Evolutionary conservation across 768 basidiomycete genomes (phyloP).

Genomic region (Trametes gibbosa): DNA sequence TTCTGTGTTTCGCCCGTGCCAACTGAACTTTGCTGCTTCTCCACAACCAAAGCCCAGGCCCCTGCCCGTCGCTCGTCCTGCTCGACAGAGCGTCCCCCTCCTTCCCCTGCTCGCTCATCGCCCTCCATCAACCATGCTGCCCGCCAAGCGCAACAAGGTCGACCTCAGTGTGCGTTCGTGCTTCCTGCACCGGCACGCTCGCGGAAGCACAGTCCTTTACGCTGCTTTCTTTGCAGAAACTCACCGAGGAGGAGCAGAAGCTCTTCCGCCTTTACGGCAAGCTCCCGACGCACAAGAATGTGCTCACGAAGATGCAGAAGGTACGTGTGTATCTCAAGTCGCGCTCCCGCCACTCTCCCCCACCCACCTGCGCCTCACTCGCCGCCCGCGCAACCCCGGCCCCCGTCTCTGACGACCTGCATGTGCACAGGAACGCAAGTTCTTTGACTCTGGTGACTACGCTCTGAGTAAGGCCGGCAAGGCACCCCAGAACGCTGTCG

Average conservation of each 20-base stretch:
- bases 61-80: conserved; percentile 6
- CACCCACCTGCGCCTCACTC: neutral
- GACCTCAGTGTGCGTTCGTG: conserved; percentile 78
- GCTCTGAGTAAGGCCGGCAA: conserved; percentile 94
- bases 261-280: conserved; percentile 95
- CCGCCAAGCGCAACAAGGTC: conserved; percentile 84
- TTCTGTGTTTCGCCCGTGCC: too few relatives aligned
- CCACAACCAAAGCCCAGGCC: neutral
- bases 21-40: neutral
- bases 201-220: too few relatives aligned
- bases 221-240: conserved; percentile 45
- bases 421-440: conserved; percentile 84
- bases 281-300: conserved; percentile 89
- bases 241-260: conserved; percentile 89
- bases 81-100: conserved; percentile 14
- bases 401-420: conserved; percentile 6
- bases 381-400: too few relatives aligned
- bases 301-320: conserved; percentile 94
- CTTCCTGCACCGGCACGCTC: neutral
- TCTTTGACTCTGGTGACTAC: conserved; percentile 99
- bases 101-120: conserved; percentile 10
- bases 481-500: conserved; percentile 83
- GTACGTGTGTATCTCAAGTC: conserved; percentile 42
- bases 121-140: conserved; percentile 50
- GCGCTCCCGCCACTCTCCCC: neutral